These are phyloP conservation scores for Lentinus brumalis DNA, from an alignment of 768 basidiomycete genomes.

Conservation along the genomic window DNA sequence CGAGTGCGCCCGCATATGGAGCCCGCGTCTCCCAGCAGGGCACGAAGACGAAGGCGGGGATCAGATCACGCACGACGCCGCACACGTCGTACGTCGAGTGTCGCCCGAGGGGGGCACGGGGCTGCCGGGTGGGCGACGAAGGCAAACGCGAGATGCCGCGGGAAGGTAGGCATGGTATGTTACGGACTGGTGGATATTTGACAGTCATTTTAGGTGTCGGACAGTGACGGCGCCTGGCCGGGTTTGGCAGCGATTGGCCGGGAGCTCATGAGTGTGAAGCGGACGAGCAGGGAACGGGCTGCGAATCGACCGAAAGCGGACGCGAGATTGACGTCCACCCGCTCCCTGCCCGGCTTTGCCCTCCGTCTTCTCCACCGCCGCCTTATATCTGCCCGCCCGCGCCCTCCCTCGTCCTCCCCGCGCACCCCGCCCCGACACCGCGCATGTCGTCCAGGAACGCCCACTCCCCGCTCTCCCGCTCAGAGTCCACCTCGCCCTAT, in stretches of 20 bases:
- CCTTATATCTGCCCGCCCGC: slow-evolving; percentile 14
- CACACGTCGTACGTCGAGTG: not conserved
- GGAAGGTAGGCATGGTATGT: slow-evolving; percentile 10
- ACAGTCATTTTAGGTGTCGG: slow-evolving; percentile 9
- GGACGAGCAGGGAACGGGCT: slow-evolving; percentile 17
- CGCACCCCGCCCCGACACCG: slow-evolving; percentile 32
- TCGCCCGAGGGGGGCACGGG: too few relatives aligned
- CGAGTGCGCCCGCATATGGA: not conserved
- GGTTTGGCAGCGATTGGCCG: slow-evolving; percentile 10
- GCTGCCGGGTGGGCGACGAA: not conserved
- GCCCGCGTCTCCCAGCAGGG: not conserved
- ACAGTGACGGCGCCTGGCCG: slow-evolving; percentile 5
- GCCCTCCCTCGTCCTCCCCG: slow-evolving; percentile 8
- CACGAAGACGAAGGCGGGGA: slow-evolving; percentile 1
- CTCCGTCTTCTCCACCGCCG: slow-evolving; percentile 11
- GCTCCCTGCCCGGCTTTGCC: not conserved
- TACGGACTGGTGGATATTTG: slow-evolving; percentile 5
- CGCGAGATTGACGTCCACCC: not conserved
- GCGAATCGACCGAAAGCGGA: slow-evolving; percentile 21
- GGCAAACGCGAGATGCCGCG: slow-evolving; percentile 1
- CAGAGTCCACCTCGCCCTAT: slow-evolving; percentile 22
- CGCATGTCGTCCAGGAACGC: slow-evolving; percentile 56
- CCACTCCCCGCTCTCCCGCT: slow-evolving; percentile 21
- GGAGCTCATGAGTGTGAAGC: slow-evolving; percentile 4
- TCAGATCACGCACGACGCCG: slow-evolving; percentile 10